Base-by-base conservation (phyloP, 2,329 filamentous ascomycete genomes). In the Mycosphaerella arachidis region DNA sequence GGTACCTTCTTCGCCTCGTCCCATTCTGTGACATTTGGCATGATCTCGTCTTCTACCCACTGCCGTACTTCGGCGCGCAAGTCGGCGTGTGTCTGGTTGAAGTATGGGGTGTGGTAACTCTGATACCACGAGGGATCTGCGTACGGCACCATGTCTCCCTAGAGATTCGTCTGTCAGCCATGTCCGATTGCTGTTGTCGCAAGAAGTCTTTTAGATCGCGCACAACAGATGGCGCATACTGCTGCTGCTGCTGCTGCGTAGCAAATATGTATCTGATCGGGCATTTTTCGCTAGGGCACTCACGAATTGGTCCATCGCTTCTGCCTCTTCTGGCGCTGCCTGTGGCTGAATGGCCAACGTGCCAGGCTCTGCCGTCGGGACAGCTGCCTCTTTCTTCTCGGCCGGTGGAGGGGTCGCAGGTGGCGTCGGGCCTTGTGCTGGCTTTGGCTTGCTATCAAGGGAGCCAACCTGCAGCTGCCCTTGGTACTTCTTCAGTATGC, bases 11-110 rank as follows among this genome's bases (percentile, higher is more conserved):
- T 95, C 69, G 88, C 90, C 82, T 97, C 94, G 69, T 99, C 94
- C 94, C 94, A 99, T 75, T 99, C 94, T 45, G 86, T 89, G 58
- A 97, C 91, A 69, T 93, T 84, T 24, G 94, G 93, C 80, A 96
- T 92, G 74, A 97, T 88, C 69, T 91, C 90, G 58, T 82, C 84
- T 63, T 96, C 90, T 58, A 99, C 85, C 92, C 92, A 99, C 80
- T 92, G 84, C 71, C 94, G 90, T 62, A 97, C 82, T 81, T 99
- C 94, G 66, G 86, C 88, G 62, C 94, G 91, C 53, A 99, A 88
- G 55, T 91, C 92, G 58, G 86, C 92, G 77, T 99, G 94, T 5
- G 91, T 87, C 77, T 96, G 88, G 78, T 97, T 97, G 83, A 89
- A 96, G 83, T 97, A 97, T 30, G 93, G 91, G 1, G 93, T 96